A percentile compares a stretch with the other conserved stretches of the same genome.
Conservation (phyloP, 495 filamentous ascomycete genomes). For the Podospora australis region DNA sequence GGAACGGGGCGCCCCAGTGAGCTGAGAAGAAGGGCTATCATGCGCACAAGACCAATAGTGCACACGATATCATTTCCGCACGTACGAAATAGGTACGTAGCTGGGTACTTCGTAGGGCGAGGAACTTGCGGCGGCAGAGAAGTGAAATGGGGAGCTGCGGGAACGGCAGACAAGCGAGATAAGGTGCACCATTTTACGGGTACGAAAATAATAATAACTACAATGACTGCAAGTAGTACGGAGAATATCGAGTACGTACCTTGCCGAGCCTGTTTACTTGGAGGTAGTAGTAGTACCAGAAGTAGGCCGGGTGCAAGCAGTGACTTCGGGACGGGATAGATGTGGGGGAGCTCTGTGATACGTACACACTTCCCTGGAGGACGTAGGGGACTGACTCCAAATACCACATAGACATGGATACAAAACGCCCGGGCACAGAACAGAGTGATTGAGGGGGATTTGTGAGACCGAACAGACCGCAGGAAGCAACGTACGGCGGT, state of each 20-base stretch:
- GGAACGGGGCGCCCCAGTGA: not conserved
- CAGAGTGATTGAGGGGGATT: slow-evolving; percentile 8
- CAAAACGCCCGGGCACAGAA: slow-evolving; percentile 13
- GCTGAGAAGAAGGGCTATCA: slow-evolving; percentile 3
- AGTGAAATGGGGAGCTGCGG: not conserved
- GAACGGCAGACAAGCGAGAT: slow-evolving; percentile 5
- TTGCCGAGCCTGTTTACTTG: too few species aligned
- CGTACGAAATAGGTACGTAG: not conserved
- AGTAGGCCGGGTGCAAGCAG: too few species aligned
- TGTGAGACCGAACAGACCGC: slow-evolving; percentile 15
- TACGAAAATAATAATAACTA: not conserved
- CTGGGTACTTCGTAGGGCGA: too few species aligned
- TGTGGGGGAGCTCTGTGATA: too few species aligned
- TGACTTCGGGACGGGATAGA: not conserved
- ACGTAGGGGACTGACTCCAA: not conserved
- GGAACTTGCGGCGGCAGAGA: too few species aligned
- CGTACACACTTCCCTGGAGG: too few species aligned
- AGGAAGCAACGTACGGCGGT: not conserved
- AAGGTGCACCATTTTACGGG: not conserved
- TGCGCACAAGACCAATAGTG: slow-evolving; percentile 4
- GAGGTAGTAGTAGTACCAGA: too few species aligned
- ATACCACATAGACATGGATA: slow-evolving; percentile 12
- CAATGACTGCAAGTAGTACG: not conserved
- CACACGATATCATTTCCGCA: slow-evolving; percentile 1
- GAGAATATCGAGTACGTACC: not conserved